These are phyloP conservation scores for Garcia nutans DNA, from an alignment of 345 rosid species.

Conservation along the genomic window DNA sequence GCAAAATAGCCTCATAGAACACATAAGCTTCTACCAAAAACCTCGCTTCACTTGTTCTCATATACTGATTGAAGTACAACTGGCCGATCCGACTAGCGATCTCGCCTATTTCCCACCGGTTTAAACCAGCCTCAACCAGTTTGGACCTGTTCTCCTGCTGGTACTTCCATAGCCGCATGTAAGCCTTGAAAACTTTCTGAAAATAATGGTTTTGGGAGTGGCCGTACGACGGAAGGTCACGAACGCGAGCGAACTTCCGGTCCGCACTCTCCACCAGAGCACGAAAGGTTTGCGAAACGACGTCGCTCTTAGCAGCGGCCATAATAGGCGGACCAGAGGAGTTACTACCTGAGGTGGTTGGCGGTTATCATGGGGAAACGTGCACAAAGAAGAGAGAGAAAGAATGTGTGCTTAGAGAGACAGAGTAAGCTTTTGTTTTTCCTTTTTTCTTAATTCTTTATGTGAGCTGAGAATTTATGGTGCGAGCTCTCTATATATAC, in stretches of 20 bases:
- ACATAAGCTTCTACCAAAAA: slow-evolving; percentile 85
- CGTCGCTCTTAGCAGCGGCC: slow-evolving; percentile 48
- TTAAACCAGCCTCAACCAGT: slow-evolving; percentile 74
- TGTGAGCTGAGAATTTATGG: slow-evolving; percentile 26
- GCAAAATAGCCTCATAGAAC: slow-evolving; percentile 88
- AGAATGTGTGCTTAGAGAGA: not conserved
- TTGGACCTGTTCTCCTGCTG: slow-evolving; percentile 76
- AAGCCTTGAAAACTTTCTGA: slow-evolving; percentile 85
- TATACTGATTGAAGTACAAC: slow-evolving; percentile 89
- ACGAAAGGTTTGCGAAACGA: slow-evolving; percentile 53
- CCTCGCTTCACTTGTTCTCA: slow-evolving; percentile 85
- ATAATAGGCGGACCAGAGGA: not conserved
- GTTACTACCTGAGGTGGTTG: not conserved
- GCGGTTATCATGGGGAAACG: slow-evolving; percentile 26
- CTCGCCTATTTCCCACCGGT: slow-evolving; percentile 99
- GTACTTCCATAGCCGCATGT: slow-evolving; percentile 93
- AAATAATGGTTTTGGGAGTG: slow-evolving; percentile 52
- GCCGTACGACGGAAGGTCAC: slow-evolving; percentile 77
- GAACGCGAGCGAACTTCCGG: slow-evolving; percentile 80
- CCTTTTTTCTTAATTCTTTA: not conserved
- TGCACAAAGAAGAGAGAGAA: slow-evolving; percentile 1
- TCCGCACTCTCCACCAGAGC: slow-evolving; percentile 84
- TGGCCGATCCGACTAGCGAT: slow-evolving; percentile 99
- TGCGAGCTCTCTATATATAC: slow-evolving; percentile 14
- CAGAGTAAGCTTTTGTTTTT: not conserved